Conservation (phyloP, 768 basidiomycete genomes). For the Suillus hirtellus region DNA sequence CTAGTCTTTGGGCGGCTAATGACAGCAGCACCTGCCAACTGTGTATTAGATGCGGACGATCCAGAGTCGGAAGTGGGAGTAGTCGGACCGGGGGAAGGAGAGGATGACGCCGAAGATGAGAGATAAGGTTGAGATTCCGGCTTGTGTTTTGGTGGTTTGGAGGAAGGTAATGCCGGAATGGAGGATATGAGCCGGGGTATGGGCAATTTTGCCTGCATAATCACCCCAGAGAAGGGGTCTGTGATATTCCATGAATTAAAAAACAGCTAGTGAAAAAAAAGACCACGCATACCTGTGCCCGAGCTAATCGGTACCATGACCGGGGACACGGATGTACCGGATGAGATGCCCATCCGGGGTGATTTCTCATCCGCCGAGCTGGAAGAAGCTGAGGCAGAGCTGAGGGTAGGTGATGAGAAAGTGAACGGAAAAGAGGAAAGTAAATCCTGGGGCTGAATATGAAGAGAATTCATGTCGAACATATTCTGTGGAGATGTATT, state of each 20-base stretch:
- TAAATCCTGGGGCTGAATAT: conserved; percentile 31
- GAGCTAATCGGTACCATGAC: conserved; percentile 37
- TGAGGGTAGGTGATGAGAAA: conserved; percentile 39
- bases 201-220: conserved; percentile 40
- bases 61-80: conserved; percentile 24
- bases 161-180: conserved; percentile 41
- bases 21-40: conserved; percentile 1
- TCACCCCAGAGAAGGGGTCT: conserved; percentile 12
- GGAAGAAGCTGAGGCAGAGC: conserved; percentile 32
- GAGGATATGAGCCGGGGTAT: conserved; percentile 53
- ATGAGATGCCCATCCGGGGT: conserved; percentile 26
- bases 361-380: conserved; percentile 25
- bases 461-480: conserved; percentile 21
- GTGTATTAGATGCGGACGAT: conserved; percentile 15
- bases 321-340: conserved; percentile 48
- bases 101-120: conserved; percentile 34
- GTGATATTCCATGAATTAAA: not conserved
- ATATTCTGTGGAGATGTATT: conserved; percentile 19
- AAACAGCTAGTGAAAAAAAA: too few species aligned
- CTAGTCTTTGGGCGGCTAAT: conserved; percentile 73
- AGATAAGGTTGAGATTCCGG: conserved; percentile 19
- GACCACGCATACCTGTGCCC: conserved; percentile 11
- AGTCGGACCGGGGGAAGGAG: conserved; percentile 43
- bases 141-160: conserved; percentile 31
- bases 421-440: conserved; percentile 41